Evolutionary conservation across 176 grass and related monocot species (phyloP).

Genomic region (Carex cristatella): DNA sequence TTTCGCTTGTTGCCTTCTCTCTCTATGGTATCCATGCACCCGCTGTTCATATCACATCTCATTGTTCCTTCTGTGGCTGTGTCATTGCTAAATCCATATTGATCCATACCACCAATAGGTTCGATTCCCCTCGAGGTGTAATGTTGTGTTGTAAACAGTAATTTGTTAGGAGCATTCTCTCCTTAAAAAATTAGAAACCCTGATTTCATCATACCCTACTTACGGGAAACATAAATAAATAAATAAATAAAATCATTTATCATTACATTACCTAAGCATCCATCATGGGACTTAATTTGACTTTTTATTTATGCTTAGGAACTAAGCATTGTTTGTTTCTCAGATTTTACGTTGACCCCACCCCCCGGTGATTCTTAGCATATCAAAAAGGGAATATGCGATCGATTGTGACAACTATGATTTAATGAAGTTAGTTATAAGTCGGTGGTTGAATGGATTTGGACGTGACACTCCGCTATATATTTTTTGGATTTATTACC

Average conservation of each 20-base stretch:
- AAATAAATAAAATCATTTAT: neutral
- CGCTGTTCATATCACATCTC: too few relatives aligned
- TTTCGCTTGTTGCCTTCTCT: too few relatives aligned
- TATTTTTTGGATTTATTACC: constrained; percentile 2
- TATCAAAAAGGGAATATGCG: neutral
- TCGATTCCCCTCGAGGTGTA: too few relatives aligned
- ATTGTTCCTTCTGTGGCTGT: too few relatives aligned
- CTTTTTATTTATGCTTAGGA: neutral
- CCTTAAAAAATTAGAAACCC: neutral
- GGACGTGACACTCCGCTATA: neutral
- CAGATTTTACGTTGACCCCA: neutral
- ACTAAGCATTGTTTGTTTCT: neutral
- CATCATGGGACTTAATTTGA: neutral
- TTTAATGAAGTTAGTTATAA: constrained; percentile 19
- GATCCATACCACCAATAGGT: too few relatives aligned
- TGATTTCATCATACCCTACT: neutral
- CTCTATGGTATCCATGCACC: too few relatives aligned
- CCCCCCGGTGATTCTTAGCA: neutral
- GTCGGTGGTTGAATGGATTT: neutral
- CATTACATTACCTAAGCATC: neutral
- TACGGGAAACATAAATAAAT: neutral
- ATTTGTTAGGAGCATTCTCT: neutral
- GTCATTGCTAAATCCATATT: too few relatives aligned
- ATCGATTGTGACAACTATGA: neutral
- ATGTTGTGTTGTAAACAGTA: neutral